Conservation (phyloP, 1,284 basidiomycete species). For the Leccinum laetum region DNA sequence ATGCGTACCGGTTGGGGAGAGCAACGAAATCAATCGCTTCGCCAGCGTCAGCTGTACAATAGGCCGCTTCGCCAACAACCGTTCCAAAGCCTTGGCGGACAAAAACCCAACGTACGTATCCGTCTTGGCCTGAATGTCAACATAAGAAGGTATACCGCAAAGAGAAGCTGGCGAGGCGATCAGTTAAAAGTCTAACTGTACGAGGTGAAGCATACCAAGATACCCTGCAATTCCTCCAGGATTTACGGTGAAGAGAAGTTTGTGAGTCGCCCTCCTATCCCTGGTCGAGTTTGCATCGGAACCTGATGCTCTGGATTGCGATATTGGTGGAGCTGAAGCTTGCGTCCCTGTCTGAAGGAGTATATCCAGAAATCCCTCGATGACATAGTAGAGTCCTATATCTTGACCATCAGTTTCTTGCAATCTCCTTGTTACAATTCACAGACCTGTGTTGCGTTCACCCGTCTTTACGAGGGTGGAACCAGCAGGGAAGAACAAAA, state of each 20-base stretch:
- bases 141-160: conserved; percentile 91
- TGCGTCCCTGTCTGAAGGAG: conserved; percentile 61
- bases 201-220: conserved; percentile 56
- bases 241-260: conserved; percentile 91
- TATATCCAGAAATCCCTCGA: conserved; percentile 97
- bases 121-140: conserved; percentile 96
- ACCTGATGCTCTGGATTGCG: conserved; percentile 22
- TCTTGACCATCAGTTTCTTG: conserved; percentile 10
- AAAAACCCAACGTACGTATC: conserved; percentile 97
- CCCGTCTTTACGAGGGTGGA: conserved; percentile 88
- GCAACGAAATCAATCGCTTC: conserved; percentile 90
- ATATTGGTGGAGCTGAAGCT: conserved; percentile 19
- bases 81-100: conserved; percentile 85
- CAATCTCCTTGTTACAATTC: neutral
- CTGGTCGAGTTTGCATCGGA: conserved; percentile 25
- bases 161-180: conserved; percentile 65
- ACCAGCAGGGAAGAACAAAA: conserved; percentile 90
- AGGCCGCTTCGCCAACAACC: conserved; percentile 90
- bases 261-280: conserved; percentile 37
- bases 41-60: conserved; percentile 97
- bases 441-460: conserved; percentile 79
- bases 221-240: conserved; percentile 99
- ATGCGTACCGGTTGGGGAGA: conserved; percentile 83
- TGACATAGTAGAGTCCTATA: conserved; percentile 93
- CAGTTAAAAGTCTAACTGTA: conserved; percentile 1